Conservation (phyloP, 176 grass and related monocot genomes). For the Oryza meyeriana region DNA sequence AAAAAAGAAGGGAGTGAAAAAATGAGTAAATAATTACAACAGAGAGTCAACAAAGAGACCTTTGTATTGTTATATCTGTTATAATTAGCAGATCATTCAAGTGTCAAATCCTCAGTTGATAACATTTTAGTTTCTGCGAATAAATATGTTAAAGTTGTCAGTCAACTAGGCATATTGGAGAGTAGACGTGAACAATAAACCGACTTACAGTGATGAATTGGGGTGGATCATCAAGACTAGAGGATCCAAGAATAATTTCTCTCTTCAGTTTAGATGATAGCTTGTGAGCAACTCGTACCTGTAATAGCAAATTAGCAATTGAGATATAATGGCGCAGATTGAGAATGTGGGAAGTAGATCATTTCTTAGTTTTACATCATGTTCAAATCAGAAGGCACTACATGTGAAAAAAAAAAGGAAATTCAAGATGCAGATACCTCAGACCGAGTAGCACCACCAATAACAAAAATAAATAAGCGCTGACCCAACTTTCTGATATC, state of each 20-base stretch:
- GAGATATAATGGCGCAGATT: neutral
- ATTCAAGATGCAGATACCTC: slow-evolving; percentile 46
- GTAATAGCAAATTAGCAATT: slow-evolving; percentile 33
- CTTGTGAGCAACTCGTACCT: slow-evolving; percentile 75
- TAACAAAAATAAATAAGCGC: slow-evolving; percentile 71
- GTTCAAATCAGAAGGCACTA: slow-evolving; percentile 3
- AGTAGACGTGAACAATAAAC: neutral
- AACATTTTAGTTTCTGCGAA: slow-evolving; percentile 85
- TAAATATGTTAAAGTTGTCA: slow-evolving; percentile 2
- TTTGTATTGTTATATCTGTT: slow-evolving; percentile 50
- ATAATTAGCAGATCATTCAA: slow-evolving; percentile 91
- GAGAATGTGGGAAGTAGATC: neutral
- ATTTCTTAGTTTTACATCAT: neutral
- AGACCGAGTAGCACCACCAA: slow-evolving; percentile 79
- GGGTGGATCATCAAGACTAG: slow-evolving; percentile 81
- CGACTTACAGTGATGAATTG: slow-evolving; percentile 86
- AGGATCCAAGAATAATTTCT: slow-evolving; percentile 79
- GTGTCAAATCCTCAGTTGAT: slow-evolving; percentile 57
- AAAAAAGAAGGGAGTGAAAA: too few relatives aligned
- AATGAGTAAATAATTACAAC: slow-evolving; percentile 22
- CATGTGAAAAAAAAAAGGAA: neutral
- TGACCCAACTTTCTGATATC: slow-evolving; percentile 71
- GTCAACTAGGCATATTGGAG: neutral
- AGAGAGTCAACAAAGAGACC: neutral
- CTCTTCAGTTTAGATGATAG: slow-evolving; percentile 71